These are phyloP conservation scores for Pichia sp. DNA, from an alignment of 1,139 yeast genomes.

Conservation along the genomic window DNA sequence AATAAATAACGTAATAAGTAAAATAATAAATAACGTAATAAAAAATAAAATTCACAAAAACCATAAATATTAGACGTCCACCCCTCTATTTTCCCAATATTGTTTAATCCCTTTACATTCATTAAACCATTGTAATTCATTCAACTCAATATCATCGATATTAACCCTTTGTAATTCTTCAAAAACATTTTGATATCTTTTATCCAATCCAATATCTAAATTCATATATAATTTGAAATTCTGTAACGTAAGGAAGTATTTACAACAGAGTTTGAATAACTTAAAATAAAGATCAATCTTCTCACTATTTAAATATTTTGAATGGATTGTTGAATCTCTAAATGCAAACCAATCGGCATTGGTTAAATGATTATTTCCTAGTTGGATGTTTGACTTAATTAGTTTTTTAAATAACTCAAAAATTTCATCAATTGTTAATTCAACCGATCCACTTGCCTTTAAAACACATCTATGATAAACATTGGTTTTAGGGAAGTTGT, in stretches of 20 bases:
- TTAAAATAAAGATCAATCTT: constrained; percentile 54
- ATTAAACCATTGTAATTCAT: constrained; percentile 27
- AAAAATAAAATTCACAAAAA: neutral
- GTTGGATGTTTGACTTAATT: constrained; percentile 43
- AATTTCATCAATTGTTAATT: constrained; percentile 47
- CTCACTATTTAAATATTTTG: constrained; percentile 24
- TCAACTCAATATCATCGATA: constrained; percentile 30
- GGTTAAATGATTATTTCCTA: constrained; percentile 54
- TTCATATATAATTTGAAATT: constrained; percentile 36
- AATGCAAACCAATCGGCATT: constrained; percentile 87
- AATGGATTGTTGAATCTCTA: constrained; percentile 65
- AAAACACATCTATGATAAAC: constrained; percentile 72
- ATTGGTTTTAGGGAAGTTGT: constrained; percentile 54
- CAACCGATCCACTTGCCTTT: constrained; percentile 65
- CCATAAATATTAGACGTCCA: constrained; percentile 3
- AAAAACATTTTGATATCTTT: constrained; percentile 32
- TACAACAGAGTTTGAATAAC: constrained; percentile 45
- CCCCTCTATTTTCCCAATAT: constrained; percentile 15
- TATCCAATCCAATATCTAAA: constrained; percentile 35
- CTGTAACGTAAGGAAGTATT: constrained; percentile 38
- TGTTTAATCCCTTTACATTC: constrained; percentile 17
- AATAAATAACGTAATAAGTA: neutral
- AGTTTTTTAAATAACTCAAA: constrained; percentile 54
- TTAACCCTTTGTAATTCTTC: constrained; percentile 32
- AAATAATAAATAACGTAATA: neutral